A percentile compares a stretch with the other conserved stretches of the same genome.
Conservation (phyloP, 345 rosid genomes). For the Physaria fendleri region DNA sequence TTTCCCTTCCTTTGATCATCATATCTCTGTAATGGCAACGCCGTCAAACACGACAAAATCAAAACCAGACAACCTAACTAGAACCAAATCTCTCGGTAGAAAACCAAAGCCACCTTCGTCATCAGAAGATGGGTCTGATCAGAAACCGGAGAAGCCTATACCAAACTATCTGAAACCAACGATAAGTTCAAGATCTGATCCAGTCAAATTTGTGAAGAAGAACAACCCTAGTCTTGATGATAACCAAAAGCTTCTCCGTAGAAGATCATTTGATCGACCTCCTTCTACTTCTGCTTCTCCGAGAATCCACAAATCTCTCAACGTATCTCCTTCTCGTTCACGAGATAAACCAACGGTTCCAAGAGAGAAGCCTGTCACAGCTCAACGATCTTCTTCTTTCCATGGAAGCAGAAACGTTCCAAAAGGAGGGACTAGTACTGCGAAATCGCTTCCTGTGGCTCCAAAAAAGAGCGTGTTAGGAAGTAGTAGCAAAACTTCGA, state of each 20-base stretch:
- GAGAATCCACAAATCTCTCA: slow-evolving; percentile 29
- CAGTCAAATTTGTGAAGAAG: slow-evolving; percentile 36
- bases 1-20: slow-evolving; percentile 1
- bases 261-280: slow-evolving; percentile 80
- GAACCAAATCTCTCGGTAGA: slow-evolving; percentile 15
- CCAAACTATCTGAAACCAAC: slow-evolving; percentile 71
- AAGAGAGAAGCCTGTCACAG: slow-evolving; percentile 29
- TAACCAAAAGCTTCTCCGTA: slow-evolving; percentile 39
- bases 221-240: slow-evolving; percentile 25
- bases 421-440: slow-evolving; percentile 18
- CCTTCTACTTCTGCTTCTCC: slow-evolving; percentile 36
- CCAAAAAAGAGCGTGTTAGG: slow-evolving; percentile 26
- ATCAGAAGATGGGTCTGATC: slow-evolving; percentile 25
- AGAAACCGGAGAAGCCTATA: slow-evolving; percentile 28
- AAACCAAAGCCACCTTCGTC: slow-evolving; percentile 24
- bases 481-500: slow-evolving; percentile 6
- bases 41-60: slow-evolving; percentile 25
- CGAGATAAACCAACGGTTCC: slow-evolving; percentile 30
- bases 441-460: slow-evolving; percentile 24
- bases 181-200: slow-evolving; percentile 39
- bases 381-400: slow-evolving; percentile 34
- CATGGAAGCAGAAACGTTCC: slow-evolving; percentile 31
- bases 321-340: slow-evolving; percentile 35
- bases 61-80: slow-evolving; percentile 25
- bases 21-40: slow-evolving; percentile 33